These are phyloP conservation scores for Pestalotiopsis sp. DNA, from an alignment of 2,329 filamentous ascomycete species.

Conservation along the genomic window DNA sequence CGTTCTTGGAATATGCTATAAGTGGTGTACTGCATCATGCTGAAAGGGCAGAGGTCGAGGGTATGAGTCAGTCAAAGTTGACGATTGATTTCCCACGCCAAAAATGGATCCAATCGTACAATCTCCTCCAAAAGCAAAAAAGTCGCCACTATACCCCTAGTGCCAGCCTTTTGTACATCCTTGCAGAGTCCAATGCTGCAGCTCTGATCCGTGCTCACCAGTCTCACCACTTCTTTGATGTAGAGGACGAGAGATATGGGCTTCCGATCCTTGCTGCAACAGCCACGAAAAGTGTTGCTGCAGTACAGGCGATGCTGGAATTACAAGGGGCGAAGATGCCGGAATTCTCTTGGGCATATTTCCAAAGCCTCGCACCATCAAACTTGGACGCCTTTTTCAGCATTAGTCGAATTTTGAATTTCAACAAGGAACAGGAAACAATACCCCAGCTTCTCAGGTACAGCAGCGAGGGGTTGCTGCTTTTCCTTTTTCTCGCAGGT, in stretches of 20 bases:
- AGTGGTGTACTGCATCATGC: constrained; percentile 15
- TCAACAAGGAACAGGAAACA: background rate
- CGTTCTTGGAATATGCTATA: constrained; percentile 18
- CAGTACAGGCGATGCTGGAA: background rate
- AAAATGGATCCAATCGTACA: constrained; percentile 16
- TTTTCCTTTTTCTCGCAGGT: background rate
- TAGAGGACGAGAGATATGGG: background rate
- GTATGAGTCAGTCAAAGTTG: constrained; percentile 14
- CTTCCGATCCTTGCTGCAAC: constrained; percentile 5
- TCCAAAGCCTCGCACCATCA: background rate
- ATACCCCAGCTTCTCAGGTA: background rate
- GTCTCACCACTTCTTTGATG: background rate
- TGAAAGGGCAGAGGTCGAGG: constrained; percentile 13
- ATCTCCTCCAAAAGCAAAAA: constrained; percentile 13
- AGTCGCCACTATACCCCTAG: constrained; percentile 10
- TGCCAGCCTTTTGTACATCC: constrained; percentile 18
- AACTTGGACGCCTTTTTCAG: background rate
- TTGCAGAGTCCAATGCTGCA: constrained; percentile 14
- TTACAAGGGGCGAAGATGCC: background rate
- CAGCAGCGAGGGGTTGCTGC: background rate
- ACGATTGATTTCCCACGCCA: constrained; percentile 1
- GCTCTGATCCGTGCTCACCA: background rate
- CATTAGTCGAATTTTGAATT: background rate
- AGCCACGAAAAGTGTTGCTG: background rate
- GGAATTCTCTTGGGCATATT: background rate